Base-by-base conservation (phyloP, 2,329 filamentous ascomycete genomes). In the Phyllosticta capitalensis region DNA sequence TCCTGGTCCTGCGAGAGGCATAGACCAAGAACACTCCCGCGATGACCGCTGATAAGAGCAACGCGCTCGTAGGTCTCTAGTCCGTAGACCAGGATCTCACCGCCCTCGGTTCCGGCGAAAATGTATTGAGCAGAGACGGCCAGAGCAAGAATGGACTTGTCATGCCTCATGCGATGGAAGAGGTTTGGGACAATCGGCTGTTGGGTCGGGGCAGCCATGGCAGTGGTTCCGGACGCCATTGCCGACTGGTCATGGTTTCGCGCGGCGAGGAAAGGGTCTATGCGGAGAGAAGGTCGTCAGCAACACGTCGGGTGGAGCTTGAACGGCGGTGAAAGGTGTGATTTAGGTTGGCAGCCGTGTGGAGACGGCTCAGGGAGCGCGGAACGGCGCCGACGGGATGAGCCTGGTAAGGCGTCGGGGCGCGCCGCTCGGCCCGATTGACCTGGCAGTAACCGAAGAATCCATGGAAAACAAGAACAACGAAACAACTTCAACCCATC, bases 61-160 rank as follows among this genome's bases (percentile, higher is more conserved):
- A 89, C 83, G 55, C 88, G 85, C 72, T 95, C 87, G 71, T 92
- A 99, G 7, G 90, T 95, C 65, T 87, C 86, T 52, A 99, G 81
- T 3, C 88, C 91, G 88, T 91, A 99, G 52, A 92, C 81, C 52
- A 95, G 80, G 62, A 99, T 95, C 75, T 96, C 90, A 62, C 94
- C 94, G 63, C 90, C 89, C 71, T 96, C 91, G 1, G 94, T 92
- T 49, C 94, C 94, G 19, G 92, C 92, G 72, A 90, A 99, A 58
- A 99, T 88, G 69, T 86, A 87, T 54, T 88, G 81, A 56, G 89
- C 81, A 60, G 90, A 91, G 22, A 96, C 84, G 3, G 86, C 89
- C 59, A 99, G 81, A 9, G 90, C 85, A 55, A 99, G 84, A 54
- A 95, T 88, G 2, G 88, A 90, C 72, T 85, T 89, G 68, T 85